These are phyloP conservation scores for Gaeumannomyces sp. DNA, from an alignment of 2,329 filamentous ascomycete species.

Conservation along the genomic window DNA sequence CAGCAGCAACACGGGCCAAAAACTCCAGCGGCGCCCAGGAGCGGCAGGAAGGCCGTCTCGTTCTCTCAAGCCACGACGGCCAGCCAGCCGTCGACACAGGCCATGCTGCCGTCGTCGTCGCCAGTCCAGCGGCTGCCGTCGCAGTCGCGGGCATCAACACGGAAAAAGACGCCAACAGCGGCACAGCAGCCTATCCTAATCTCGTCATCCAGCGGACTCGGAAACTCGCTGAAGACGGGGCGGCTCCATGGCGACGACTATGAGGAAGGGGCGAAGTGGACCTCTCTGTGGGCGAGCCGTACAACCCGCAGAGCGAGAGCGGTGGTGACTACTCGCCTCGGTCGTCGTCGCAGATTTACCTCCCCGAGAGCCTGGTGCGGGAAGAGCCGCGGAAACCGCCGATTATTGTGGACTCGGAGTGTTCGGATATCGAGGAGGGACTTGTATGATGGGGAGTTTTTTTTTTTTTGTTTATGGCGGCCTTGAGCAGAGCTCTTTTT, in stretches of 20 bases:
- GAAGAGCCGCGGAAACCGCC: slow-evolving; percentile 32
- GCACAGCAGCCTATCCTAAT: slow-evolving; percentile 15
- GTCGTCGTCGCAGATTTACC: slow-evolving; percentile 41
- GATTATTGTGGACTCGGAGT: slow-evolving; percentile 38
- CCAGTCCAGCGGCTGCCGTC: slow-evolving; percentile 13
- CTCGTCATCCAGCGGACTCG: slow-evolving; percentile 16
- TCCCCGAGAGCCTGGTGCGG: slow-evolving; percentile 39
- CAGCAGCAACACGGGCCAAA: slow-evolving; percentile 8
- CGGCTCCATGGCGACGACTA: neutral
- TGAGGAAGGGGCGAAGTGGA: neutral
- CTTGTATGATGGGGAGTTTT: neutral
- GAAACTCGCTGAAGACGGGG: neutral
- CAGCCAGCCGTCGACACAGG: slow-evolving; percentile 29
- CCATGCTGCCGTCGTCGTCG: slow-evolving; percentile 20
- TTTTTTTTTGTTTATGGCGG: too few relatives aligned
- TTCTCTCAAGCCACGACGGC: slow-evolving; percentile 39
- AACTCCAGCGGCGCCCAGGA: neutral
- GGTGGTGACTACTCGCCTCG: slow-evolving; percentile 12
- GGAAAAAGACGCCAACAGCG: slow-evolving; percentile 17
- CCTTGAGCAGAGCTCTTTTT: too few relatives aligned
- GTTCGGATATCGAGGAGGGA: slow-evolving; percentile 12
- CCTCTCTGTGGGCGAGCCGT: neutral
- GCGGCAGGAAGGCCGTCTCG: slow-evolving; percentile 19
- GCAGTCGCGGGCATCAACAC: slow-evolving; percentile 9
- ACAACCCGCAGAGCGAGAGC: slow-evolving; percentile 13